Evolutionary conservation across 495 filamentous ascomycete species (phyloP).

Genomic region (Bombardia bombarda): DNA sequence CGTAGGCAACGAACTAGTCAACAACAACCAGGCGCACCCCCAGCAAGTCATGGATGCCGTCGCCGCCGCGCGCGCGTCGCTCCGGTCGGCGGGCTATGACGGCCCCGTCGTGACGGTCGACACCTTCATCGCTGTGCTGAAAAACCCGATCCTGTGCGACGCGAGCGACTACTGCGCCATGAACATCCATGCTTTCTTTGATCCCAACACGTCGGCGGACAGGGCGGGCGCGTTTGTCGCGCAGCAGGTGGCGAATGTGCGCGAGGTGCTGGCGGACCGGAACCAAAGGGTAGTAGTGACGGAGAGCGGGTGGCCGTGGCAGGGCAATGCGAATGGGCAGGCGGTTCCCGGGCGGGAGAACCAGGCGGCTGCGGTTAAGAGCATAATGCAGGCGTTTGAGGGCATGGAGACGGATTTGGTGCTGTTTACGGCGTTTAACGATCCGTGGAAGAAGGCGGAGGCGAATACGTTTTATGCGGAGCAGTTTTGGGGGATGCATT

Average conservation of each 20-base stretch:
- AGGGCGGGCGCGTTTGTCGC: conserved; percentile 59
- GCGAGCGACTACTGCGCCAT: conserved; percentile 70
- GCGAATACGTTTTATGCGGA: conserved; percentile 57
- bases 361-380: conserved; percentile 55
- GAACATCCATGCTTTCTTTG: conserved; percentile 83
- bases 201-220: conserved; percentile 45
- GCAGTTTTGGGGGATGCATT: conserved; percentile 60
- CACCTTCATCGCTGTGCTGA: conserved; percentile 57
- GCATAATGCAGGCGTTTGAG: conserved; percentile 47
- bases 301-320: conserved; percentile 78
- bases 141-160: conserved; percentile 62
- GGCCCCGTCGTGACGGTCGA: conserved; percentile 77
- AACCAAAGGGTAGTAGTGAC: conserved; percentile 41
- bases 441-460: conserved; percentile 68
- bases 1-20: conserved; percentile 77
- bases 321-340: conserved; percentile 52
- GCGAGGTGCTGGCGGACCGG: conserved; percentile 21
- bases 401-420: conserved; percentile 42
- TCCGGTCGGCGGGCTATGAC: conserved; percentile 56
- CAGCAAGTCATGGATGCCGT: conserved; percentile 48
- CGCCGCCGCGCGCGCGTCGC: conserved; percentile 40
- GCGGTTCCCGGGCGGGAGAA: conserved; percentile 57
- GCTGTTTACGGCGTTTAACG: conserved; percentile 70
- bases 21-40: conserved; percentile 47
- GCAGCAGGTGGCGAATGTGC: conserved; percentile 40